phyloP scores from a whole-genome alignment of 306 rosid species.

The Dalbergia cochinchinensis region DNA sequence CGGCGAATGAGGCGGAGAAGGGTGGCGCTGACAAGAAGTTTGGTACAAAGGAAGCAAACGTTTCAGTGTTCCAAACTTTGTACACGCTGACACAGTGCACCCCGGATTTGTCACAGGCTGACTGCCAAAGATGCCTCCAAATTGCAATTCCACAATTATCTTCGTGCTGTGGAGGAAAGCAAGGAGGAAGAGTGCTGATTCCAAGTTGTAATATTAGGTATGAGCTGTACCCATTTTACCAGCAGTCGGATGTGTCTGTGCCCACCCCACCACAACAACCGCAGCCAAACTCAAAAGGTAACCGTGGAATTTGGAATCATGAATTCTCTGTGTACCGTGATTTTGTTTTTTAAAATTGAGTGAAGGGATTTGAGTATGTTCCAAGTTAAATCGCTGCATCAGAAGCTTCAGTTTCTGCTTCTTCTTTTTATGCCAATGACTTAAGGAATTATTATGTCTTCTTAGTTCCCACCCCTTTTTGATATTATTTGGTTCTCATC shows the following conservation, averaged over 20 bases:
- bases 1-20: neutral
- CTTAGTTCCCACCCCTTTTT: neutral
- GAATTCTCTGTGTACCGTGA: neutral
- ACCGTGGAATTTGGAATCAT: neutral
- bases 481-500: neutral
- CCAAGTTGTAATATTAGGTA: slow-evolving; percentile 37
- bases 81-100: slow-evolving; percentile 53
- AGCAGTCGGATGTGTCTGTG: neutral
- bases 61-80: slow-evolving; percentile 20
- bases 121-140: slow-evolving; percentile 37
- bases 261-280: neutral
- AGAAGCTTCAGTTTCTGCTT: neutral
- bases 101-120: slow-evolving; percentile 36
- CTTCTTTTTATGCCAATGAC: neutral
- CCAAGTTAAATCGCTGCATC: neutral
- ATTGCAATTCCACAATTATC: neutral
- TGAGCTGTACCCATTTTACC: slow-evolving; percentile 22
- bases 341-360: too few relatives aligned
- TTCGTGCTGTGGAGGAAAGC: slow-evolving; percentile 11
- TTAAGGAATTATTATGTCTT: neutral
- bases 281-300: slow-evolving; percentile 12
- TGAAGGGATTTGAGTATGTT: neutral
- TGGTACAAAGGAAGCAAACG: slow-evolving; percentile 37
- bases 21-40: slow-evolving; percentile 45
- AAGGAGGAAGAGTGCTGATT: slow-evolving; percentile 28